A percentile compares a stretch with the other conserved stretches of the same genome.
These are phyloP conservation scores for Fusarium continuum DNA, from an alignment of 2,329 filamentous ascomycete species.

Conservation along the genomic window DNA sequence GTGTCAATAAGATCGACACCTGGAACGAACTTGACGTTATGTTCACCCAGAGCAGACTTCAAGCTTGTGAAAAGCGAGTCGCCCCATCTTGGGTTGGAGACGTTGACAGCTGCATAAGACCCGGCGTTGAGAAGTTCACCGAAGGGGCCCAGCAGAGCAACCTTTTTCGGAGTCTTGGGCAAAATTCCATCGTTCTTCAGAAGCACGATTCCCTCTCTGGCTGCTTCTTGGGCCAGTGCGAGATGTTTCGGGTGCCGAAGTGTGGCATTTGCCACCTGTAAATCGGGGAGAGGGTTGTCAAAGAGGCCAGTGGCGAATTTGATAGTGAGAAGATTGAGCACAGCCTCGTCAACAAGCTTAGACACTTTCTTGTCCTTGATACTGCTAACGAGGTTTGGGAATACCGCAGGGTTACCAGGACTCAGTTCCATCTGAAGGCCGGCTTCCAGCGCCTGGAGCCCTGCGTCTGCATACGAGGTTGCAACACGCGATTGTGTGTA, in stretches of 20 bases:
- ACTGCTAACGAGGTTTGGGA: constrained; percentile 35
- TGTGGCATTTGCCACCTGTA: constrained; percentile 24
- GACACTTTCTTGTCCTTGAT: constrained; percentile 36
- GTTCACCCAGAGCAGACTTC: constrained; percentile 19
- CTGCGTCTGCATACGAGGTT: constrained; percentile 42
- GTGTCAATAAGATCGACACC: constrained; percentile 30
- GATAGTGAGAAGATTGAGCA: constrained; percentile 41
- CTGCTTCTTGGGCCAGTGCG: constrained; percentile 18
- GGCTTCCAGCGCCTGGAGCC: constrained; percentile 38
- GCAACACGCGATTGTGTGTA: constrained; percentile 43
- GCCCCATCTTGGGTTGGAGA: constrained; percentile 24
- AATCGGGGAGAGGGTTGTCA: constrained; percentile 38
- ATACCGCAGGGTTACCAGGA: constrained; percentile 37
- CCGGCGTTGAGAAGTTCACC: constrained; percentile 40
- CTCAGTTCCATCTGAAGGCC: constrained; percentile 45
- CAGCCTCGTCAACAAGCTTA: constrained; percentile 40
- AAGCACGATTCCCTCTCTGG: constrained; percentile 58
- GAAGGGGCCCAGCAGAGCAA: constrained; percentile 39
- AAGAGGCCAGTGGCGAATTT: constrained; percentile 45
- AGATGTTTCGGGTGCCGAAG: constrained; percentile 18
- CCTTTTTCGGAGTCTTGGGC: constrained; percentile 56
- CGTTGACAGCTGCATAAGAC: constrained; percentile 32
- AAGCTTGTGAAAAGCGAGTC: constrained; percentile 28
- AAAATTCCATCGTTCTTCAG: constrained; percentile 68
- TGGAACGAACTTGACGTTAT: constrained; percentile 27